phyloP scores from a whole-genome alignment of 352 stramenopile genomes.

The Phytophthora fragariaefolia region DNA sequence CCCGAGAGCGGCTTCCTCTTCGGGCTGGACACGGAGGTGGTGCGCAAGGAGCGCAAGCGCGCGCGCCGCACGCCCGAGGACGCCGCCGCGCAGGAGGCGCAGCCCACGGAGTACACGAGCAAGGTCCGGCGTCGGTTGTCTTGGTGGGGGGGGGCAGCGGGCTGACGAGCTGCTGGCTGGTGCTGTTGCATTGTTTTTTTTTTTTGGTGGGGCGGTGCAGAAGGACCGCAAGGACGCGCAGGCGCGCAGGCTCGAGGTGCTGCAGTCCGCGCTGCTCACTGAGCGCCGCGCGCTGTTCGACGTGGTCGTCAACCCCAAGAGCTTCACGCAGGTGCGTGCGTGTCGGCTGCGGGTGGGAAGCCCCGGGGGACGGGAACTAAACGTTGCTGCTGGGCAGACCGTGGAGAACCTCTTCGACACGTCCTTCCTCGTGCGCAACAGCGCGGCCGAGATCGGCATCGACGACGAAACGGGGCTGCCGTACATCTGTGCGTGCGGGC shows the following conservation, averaged over 20 bases:
- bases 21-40: constrained; percentile 75
- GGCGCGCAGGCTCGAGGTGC: constrained; percentile 68
- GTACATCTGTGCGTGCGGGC: constrained; percentile 70
- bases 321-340: constrained; percentile 82
- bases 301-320: constrained; percentile 71
- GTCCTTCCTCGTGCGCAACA: constrained; percentile 84
- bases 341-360: neutral
- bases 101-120: constrained; percentile 80
- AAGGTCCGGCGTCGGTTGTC: constrained; percentile 44
- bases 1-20: constrained; percentile 83
- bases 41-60: constrained; percentile 72
- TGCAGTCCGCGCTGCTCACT: constrained; percentile 68
- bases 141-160: too few relatives aligned
- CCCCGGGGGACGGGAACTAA: neutral
- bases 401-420: constrained; percentile 88
- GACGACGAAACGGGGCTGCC: constrained; percentile 59
- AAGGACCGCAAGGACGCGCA: constrained; percentile 84
- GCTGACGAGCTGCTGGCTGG: too few relatives aligned
- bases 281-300: constrained; percentile 62
- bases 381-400: constrained; percentile 46
- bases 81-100: constrained; percentile 53
- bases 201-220: constrained; percentile 33
- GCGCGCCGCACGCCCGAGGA: constrained; percentile 54
- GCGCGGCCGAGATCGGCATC: constrained; percentile 67
- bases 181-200: neutral